Percentiles rank a stretch among this genome's conserved stretches.
Evolutionary conservation across 2,329 filamentous ascomycete genomes (phyloP).

Genomic region (Stenocarpella maydis): DNA sequence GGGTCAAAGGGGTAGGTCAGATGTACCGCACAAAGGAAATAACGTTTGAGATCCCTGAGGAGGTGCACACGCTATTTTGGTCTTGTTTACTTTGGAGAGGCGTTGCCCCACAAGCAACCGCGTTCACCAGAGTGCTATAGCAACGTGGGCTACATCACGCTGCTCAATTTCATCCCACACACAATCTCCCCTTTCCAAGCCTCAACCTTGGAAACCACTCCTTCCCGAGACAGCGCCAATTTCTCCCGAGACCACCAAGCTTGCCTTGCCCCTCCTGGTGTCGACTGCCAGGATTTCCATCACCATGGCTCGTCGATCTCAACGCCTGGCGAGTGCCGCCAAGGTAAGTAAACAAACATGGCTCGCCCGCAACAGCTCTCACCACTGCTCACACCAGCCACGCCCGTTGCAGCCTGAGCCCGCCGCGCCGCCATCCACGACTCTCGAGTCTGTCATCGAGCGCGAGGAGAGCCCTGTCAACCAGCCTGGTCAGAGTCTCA

Average conservation of each 20-base stretch:
- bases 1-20: too few relatives aligned
- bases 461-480: constrained; percentile 48
- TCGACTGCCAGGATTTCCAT: not conserved
- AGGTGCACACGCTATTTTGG: too few relatives aligned
- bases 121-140: constrained; percentile 5
- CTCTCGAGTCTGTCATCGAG: constrained; percentile 55
- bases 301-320: constrained; percentile 36
- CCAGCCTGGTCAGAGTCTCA: constrained; percentile 41
- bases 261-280: constrained; percentile 5
- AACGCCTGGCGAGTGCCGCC: constrained; percentile 32
- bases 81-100: constrained; percentile 28
- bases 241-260: not conserved
- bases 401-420: constrained; percentile 37
- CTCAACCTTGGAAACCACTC: constrained; percentile 1
- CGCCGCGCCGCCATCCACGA: constrained; percentile 38
- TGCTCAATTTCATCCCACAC: constrained; percentile 28
- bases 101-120: constrained; percentile 20
- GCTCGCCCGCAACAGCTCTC: not conserved
- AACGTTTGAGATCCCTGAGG: too few relatives aligned
- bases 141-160: not conserved
- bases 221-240: constrained; percentile 12
- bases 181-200: constrained; percentile 21
- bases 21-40: too few relatives aligned
- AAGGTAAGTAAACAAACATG: constrained; percentile 35
- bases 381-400: constrained; percentile 31